Conservation (phyloP, 805 yeast species). For the Candida patagonica region DNA sequence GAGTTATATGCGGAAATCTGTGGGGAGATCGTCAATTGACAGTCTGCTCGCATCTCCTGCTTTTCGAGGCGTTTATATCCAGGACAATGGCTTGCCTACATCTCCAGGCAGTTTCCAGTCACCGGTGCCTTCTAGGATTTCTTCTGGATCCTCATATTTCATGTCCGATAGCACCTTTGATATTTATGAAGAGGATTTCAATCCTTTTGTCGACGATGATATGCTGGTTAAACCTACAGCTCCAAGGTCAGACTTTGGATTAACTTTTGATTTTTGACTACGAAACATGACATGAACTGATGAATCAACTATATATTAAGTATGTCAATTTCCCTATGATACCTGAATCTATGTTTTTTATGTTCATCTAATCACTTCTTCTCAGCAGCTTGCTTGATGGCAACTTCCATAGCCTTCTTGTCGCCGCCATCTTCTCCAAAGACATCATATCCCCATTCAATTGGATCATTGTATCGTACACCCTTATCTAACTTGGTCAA, state of each 20-base stretch:
- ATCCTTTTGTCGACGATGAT: slow-evolving; percentile 3
- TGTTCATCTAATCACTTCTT: too few relatives aligned
- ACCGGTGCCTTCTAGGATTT: too few relatives aligned
- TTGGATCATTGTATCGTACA: slow-evolving; percentile 23
- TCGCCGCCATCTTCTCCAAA: slow-evolving; percentile 22
- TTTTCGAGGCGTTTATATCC: not conserved
- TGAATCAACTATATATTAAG: too few relatives aligned
- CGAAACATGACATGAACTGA: too few relatives aligned
- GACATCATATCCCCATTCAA: slow-evolving; percentile 24
- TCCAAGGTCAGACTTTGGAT: too few relatives aligned
- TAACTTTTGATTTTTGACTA: too few relatives aligned
- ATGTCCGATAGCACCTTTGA: not conserved
- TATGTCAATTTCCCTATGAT: too few relatives aligned
- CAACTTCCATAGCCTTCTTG: slow-evolving; percentile 14
- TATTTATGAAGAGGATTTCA: not conserved
- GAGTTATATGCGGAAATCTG: too few relatives aligned
- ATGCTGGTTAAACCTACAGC: too few relatives aligned
- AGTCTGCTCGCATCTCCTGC: too few relatives aligned
- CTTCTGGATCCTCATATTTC: not conserved
- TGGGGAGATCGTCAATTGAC: too few relatives aligned
- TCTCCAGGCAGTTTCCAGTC: not conserved
- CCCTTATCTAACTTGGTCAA: slow-evolving; percentile 18
- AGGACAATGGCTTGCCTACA: not conserved
- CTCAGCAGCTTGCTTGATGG: slow-evolving; percentile 13
- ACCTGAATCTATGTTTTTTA: too few relatives aligned